Evolutionary conservation across 164 flowering plant species (phyloP), one percentile per base, ranked within the genome.

Genomic region (Magnolia officinalis): DNA sequence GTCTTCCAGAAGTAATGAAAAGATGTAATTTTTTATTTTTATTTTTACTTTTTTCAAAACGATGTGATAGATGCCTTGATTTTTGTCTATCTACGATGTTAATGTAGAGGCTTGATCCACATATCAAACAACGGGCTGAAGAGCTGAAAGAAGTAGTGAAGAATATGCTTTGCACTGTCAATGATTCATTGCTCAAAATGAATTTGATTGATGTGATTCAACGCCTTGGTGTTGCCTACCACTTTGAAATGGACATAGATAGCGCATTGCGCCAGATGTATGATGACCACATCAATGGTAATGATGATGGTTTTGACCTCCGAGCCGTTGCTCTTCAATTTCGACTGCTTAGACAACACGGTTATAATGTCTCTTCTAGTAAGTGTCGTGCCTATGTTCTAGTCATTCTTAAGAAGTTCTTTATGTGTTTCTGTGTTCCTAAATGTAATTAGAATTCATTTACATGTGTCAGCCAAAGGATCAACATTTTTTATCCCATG

Each of bases 51-150:
- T 24, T 31, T 31, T 31, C 37, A 31, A 37, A 37, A 37, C 0
- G 45, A 37, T 37, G 45, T 37, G 45, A 37, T 37, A 37, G 4
- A 37, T 37, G 45, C 45, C 45, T 37, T 37, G 45, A 37, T 37
- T 37, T 37, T 37, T 6, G 45, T 37, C 45, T 37, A 26, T 37
- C 13, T 11, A 68, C n/a, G 4, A 14, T 68, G 23, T 37, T 37
- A 8, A 63, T 66, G 70, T 61, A 74, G 76, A 24, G 23, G 59
- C 20, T 45, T 49, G 76, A 74, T 6, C 24, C 59, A 11, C 31
- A 65, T 18, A 69, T 2, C 14, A 24, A 69, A 69, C 19, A 51
- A 52, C 63, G 64, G 67, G 24, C 21, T 64, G 11, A 6, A 19
- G 67, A 64, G 11, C 21, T 64, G 67, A 64, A 64, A 29, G 24